Base-by-base conservation (phyloP, 805 yeast species). In the Cyberlindnera saturnus region DNA sequence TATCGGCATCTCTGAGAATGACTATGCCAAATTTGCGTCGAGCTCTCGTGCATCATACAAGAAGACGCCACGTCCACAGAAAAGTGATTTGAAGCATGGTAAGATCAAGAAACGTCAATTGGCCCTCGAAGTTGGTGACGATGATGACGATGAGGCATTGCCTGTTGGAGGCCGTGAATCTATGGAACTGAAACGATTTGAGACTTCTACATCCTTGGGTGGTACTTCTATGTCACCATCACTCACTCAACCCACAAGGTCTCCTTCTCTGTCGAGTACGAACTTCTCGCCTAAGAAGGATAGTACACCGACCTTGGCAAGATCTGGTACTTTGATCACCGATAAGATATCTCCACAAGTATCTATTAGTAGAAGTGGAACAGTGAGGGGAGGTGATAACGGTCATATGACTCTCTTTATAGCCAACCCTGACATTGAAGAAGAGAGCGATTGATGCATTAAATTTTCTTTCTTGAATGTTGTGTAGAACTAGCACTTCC, bases 41-140 rank as follows among this genome's bases (percentile, higher is more conserved):
- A 26, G 48, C 4, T 29, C 49, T 14, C 51, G 41, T 35, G 34
- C 48, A 7, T 36, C 39, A 9, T 50, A 47, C 35, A 45, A 46
- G 46, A 51, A 49, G 39, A 46, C 48, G 3, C 26, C 47, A 16
- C 46, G 49, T 16, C 20, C 48, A 14, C 45, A 46, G 31, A 62
- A 62, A 44, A 59, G 64, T 18, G 82, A 78, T 43, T 65, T 79
- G 57, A 80, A 77, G 54, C 84, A 80, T 56, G 83, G 84, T 6
- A 78, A 69, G 55, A 66, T 77, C 45, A 73, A 78, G 42, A 85
- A 84, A 20, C 71, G 87, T 37, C 69, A 84, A 62, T 66, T 85
- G 46, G 91, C 90, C 2, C 75, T 83, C 19, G 93, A 84, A 59
- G 81, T 84, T 32, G 90, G 82, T 48, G 87, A 82, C 42, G 76